Base-by-base conservation (phyloP, 441 rosid species). In the Dalechampia spathulata region DNA sequence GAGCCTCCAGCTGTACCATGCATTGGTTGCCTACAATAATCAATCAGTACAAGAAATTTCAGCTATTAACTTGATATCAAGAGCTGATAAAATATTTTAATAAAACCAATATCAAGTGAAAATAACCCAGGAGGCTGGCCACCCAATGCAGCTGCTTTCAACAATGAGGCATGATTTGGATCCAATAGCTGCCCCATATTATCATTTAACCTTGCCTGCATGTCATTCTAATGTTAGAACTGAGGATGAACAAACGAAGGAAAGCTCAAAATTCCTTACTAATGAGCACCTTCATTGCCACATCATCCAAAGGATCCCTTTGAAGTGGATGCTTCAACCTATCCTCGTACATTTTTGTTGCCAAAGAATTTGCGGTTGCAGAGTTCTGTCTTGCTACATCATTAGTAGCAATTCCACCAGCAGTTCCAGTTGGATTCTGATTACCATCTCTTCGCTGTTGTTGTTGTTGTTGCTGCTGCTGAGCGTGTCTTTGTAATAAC, bases 81-180 rank as follows among this genome's bases (percentile, higher is more conserved):
- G 4, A 46, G 10, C 45, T 17, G 11, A 9, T 15, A 26, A n/a
- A n/a, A n/a, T n/a, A n/a, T n/a, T n/a, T n/a, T n/a, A 42, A 53
- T n/a, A 28, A 50, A 38, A 42, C 17, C 25, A 27, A 48, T 41
- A 13, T 15, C 11, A 28, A 11, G 57, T 53, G 53, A 50, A 62
- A 75, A 55, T 55, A 53, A 93, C 99, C 96, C 93, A 36, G 90
- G 68, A 72, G 92, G 72, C 69, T 85, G 96, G 70, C 97, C 83
- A 14, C 86, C 55, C 57, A 81, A 65, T 46, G 77, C 85, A 28
- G 79, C 76, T 61, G 96, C 75, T 66, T 85, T 89, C 83, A 86
- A 62, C 67, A 85, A 62, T 7, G 89, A 79, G 57, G 86, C 82
- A 61, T 78, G 86, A 79, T 75, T 86, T 63, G 83, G 81, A 69